These are phyloP conservation scores for Endogone sp. DNA, from an alignment of 192 early-diverging fungal genomes.

Conservation along the genomic window DNA sequence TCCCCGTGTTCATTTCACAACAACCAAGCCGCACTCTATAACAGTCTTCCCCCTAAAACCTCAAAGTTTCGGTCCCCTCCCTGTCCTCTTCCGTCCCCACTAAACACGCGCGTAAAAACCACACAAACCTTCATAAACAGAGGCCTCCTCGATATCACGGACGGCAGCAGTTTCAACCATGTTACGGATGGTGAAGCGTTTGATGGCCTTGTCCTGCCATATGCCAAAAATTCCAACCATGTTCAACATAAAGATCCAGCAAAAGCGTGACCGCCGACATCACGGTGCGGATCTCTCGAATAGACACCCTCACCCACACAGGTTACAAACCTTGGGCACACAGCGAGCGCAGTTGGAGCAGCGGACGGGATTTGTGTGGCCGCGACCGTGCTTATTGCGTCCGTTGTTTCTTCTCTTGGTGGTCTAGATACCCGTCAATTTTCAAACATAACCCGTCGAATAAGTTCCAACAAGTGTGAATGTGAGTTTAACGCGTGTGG, in stretches of 20 bases:
- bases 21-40: no score
- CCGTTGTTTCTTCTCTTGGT: constrained; percentile 99
- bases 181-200: constrained; percentile 97
- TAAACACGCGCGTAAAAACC: no score
- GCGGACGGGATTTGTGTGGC: constrained; percentile 95
- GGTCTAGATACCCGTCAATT: constrained; percentile 85
- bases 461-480: no score
- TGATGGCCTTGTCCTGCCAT: constrained; percentile 99
- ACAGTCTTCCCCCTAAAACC: no score
- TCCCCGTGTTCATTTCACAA: no score
- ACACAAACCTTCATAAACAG: constrained; percentile 83
- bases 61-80: no score
- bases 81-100: no score
- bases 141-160: constrained; percentile 95
- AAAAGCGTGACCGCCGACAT: not conserved
- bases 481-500: no score
- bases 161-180: constrained; percentile 98
- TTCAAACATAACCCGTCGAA: no score
- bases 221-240: no score
- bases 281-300: not conserved
- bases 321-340: constrained; percentile 76
- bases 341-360: constrained; percentile 99
- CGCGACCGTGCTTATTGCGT: constrained; percentile 98
- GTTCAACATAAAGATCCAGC: not conserved
- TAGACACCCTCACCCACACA: no score